Percentiles rank a stretch among this genome's conserved stretches.
phyloP scores from a whole-genome alignment of 768 basidiomycete species.

The Auricularia heimuer region DNA sequence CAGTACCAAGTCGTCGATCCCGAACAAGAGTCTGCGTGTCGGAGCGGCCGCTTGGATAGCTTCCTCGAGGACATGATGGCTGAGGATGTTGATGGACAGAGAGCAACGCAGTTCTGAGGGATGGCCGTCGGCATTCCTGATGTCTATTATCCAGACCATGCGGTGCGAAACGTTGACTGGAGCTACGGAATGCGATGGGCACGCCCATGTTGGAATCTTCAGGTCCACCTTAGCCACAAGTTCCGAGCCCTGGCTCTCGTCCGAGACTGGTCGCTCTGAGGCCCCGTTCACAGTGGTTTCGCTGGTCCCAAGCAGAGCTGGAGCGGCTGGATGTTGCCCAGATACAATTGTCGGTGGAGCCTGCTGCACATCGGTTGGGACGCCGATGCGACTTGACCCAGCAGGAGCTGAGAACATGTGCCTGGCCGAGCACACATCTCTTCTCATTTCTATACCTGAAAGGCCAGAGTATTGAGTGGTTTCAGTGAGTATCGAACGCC shows the following conservation, averaged over 20 bases:
- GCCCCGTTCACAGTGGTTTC: background rate
- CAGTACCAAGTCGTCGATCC: constrained; percentile 22
- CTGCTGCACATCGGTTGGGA: background rate
- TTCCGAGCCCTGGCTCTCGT: constrained; percentile 25
- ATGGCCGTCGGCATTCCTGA: constrained; percentile 83
- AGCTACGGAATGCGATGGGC: constrained; percentile 58
- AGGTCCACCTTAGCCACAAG: constrained; percentile 49
- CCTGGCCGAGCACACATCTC: constrained; percentile 32
- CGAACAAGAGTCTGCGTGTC: constrained; percentile 63
- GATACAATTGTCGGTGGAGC: no score
- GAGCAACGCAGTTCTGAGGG: constrained; percentile 92
- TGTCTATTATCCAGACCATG: constrained; percentile 68
- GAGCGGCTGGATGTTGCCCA: no score
- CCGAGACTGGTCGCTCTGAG: constrained; percentile 7
- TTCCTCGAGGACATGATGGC: constrained; percentile 62
- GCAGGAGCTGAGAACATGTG: background rate
- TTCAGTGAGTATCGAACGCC: background rate
- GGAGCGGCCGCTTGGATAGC: constrained; percentile 58
- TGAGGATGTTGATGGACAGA: constrained; percentile 77
- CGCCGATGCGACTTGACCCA: background rate
- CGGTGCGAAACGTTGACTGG: constrained; percentile 72
- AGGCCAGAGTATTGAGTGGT: background rate
- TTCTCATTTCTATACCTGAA: constrained; percentile 19
- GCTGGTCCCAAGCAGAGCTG: no score
- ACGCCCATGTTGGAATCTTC: constrained; percentile 46